Evolutionary conservation across 2,329 filamentous ascomycete species (phyloP).

Genomic region (Lojkania enalia): DNA sequence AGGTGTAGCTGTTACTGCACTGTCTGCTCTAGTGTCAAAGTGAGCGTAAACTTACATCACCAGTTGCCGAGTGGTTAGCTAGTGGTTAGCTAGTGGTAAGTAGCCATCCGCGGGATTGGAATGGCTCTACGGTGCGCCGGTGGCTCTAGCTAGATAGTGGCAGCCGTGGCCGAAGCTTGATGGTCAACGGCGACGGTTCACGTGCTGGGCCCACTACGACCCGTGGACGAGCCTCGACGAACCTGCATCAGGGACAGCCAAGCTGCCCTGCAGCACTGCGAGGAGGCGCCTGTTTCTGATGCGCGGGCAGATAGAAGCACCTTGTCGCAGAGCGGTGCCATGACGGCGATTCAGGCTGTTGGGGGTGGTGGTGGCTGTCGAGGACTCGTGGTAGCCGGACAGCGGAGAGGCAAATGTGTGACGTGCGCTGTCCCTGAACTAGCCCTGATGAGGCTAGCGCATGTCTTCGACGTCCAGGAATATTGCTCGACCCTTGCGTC

Average conservation of each 20-base stretch:
- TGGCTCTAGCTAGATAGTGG: not conserved
- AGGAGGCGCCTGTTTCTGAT: too few relatives aligned
- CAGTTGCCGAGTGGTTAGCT: not conserved
- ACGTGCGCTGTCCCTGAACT: not conserved
- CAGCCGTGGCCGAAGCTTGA: not conserved
- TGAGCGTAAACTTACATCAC: not conserved
- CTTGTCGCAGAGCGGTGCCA: not conserved
- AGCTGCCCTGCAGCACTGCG: too few relatives aligned
- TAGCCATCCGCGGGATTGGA: not conserved
- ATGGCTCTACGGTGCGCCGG: not conserved
- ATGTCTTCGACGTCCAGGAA: too few relatives aligned
- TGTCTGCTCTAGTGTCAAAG: not conserved
- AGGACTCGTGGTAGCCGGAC: not conserved
- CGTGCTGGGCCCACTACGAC: not conserved
- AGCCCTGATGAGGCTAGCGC: not conserved
- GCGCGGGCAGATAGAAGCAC: too few relatives aligned
- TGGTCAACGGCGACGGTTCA: not conserved
- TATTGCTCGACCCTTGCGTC: not conserved
- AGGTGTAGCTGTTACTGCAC: not conserved
- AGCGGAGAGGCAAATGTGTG: not conserved
- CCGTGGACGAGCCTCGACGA: too few relatives aligned
- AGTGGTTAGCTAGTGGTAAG: not conserved
- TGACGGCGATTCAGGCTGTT: slow-evolving; percentile 3
- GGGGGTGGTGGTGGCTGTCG: not conserved
- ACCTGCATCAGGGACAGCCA: too few relatives aligned